A percentile compares a stretch with the other conserved stretches of the same genome.
phyloP scores from a whole-genome alignment of 352 stramenopile genomes.

The Globisporangium abappressorium region DNA sequence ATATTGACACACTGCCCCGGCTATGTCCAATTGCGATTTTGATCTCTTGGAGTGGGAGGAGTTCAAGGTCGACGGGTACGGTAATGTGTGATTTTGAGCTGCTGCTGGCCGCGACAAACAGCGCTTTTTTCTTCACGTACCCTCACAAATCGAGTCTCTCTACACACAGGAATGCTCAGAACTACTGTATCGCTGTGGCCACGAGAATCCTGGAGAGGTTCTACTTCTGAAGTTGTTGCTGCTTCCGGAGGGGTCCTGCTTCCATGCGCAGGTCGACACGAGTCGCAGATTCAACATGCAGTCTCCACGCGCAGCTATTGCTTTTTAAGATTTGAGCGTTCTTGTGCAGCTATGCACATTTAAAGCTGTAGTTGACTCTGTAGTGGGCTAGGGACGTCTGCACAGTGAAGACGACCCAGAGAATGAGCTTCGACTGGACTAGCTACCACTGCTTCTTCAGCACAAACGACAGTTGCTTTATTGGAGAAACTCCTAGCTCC shows the following conservation, averaged over 20 bases:
- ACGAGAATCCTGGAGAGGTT: too few relatives aligned
- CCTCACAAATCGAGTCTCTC: too few relatives aligned
- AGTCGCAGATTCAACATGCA: neutral
- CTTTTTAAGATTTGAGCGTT: neutral
- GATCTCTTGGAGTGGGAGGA: neutral
- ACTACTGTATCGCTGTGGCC: too few relatives aligned
- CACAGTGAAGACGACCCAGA: constrained; percentile 21
- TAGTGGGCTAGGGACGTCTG: constrained; percentile 12
- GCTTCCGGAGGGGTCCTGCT: too few relatives aligned
- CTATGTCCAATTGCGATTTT: neutral
- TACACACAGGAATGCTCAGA: too few relatives aligned
- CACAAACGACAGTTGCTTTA: constrained; percentile 23
- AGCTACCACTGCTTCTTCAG: constrained; percentile 22
- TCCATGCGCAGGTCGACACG: too few relatives aligned
- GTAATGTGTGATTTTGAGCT: too few relatives aligned
- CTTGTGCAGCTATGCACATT: constrained; percentile 15
- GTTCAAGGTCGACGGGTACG: too few relatives aligned
- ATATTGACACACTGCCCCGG: neutral
- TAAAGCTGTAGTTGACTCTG: constrained; percentile 19
- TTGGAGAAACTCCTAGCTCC: constrained; percentile 17
- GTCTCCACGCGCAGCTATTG: neutral
- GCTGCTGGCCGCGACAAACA: too few relatives aligned
- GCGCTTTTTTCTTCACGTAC: too few relatives aligned
- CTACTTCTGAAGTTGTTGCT: too few relatives aligned
- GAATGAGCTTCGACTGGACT: constrained; percentile 25